A percentile compares a stretch with the other conserved stretches of the same genome.
Conservation (phyloP, 306 rosid genomes). For the Nissolia schottii region DNA sequence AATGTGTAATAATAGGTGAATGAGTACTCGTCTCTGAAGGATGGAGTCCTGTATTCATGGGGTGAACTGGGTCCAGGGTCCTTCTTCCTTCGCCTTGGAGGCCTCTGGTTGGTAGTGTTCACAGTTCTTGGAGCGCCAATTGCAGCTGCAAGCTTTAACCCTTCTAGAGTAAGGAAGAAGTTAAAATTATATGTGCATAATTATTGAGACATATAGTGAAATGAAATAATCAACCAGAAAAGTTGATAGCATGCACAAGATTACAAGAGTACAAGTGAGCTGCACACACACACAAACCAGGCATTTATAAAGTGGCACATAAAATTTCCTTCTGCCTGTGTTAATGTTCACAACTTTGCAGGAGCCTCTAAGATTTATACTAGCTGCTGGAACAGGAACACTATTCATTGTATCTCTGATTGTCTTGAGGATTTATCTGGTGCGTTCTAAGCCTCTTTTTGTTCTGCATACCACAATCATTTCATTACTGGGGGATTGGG, state of each 20-base stretch:
- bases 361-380: conserved; percentile 88
- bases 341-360: conserved; percentile 38
- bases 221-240: neutral
- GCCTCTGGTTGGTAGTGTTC: conserved; percentile 82
- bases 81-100: conserved; percentile 88
- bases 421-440: conserved; percentile 88
- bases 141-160: conserved; percentile 96
- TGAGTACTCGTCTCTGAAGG: conserved; percentile 87
- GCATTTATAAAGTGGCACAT: neutral
- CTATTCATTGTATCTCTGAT: conserved; percentile 87
- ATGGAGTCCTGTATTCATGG: conserved; percentile 76
- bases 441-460: conserved; percentile 29
- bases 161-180: conserved; percentile 66
- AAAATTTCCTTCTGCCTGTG: neutral
- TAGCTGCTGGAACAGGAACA: conserved; percentile 96
- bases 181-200: neutral
- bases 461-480: neutral
- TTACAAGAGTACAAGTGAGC: neutral
- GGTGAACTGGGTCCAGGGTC: conserved; percentile 86
- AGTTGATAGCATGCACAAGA: conserved; percentile 9
- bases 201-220: conserved; percentile 6
- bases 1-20: conserved; percentile 64
- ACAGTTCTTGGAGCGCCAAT: conserved; percentile 76
- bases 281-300: neutral
- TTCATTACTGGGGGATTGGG: conserved; percentile 6